These are phyloP conservation scores for Leccinum subtestaceum DNA, from an alignment of 768 basidiomycete genomes.

Conservation along the genomic window DNA sequence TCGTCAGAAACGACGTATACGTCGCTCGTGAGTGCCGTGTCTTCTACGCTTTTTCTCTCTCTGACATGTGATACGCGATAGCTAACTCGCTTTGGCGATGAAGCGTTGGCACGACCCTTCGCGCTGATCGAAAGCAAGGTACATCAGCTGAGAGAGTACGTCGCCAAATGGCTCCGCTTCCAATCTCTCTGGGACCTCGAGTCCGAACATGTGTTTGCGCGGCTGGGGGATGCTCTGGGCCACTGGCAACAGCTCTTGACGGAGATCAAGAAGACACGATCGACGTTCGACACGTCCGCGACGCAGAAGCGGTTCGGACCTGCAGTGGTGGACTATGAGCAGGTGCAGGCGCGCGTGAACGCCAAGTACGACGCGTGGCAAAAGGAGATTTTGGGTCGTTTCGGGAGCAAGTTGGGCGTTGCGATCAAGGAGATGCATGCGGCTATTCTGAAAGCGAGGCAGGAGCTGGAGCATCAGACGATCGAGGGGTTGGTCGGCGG, in stretches of 20 bases:
- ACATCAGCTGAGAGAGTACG: slow-evolving; percentile 84
- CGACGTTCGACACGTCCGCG: slow-evolving; percentile 96
- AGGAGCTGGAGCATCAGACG: slow-evolving; percentile 94
- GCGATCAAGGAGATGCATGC: slow-evolving; percentile 99
- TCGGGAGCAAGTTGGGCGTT: slow-evolving; percentile 89
- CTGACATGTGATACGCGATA: slow-evolving; percentile 29
- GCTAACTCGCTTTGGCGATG: slow-evolving; percentile 73
- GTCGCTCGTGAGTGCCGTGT: slow-evolving; percentile 46
- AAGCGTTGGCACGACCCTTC: slow-evolving; percentile 79
- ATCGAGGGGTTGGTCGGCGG: slow-evolving; percentile 81
- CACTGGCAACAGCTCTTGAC: slow-evolving; percentile 95
- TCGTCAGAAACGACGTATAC: slow-evolving; percentile 76
- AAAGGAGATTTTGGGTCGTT: slow-evolving; percentile 87
- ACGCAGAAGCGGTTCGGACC: slow-evolving; percentile 90
- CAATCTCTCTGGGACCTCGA: slow-evolving; percentile 99
- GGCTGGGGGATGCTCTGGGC: slow-evolving; percentile 89
- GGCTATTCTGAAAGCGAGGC: slow-evolving; percentile 85
- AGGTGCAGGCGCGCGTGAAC: slow-evolving; percentile 95
- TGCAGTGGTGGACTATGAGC: slow-evolving; percentile 95
- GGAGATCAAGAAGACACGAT: slow-evolving; percentile 94
- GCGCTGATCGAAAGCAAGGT: slow-evolving; percentile 84
- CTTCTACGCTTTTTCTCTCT: background rate
- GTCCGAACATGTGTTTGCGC: slow-evolving; percentile 93
- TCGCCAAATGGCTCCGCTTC: slow-evolving; percentile 98
- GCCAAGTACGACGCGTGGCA: slow-evolving; percentile 99